Evolutionary conservation across 169 alveolate genomes (phyloP), one percentile per base, ranked within the genome.

Genomic region (Theileria parva): DNA sequence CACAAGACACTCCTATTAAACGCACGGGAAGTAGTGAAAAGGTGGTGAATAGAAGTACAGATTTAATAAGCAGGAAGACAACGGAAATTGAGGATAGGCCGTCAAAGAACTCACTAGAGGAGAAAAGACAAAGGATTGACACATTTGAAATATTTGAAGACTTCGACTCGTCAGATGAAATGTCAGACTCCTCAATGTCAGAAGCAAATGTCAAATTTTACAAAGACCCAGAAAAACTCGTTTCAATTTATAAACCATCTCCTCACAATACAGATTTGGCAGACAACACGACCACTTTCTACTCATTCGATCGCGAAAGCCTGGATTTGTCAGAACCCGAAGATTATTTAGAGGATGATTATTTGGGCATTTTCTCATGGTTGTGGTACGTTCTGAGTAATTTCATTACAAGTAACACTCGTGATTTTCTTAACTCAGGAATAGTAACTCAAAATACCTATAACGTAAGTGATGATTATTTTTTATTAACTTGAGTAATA

Each of bases 331-430:
- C n/a, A 61, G 69, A 34, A 19, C 4, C 21, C 5, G 27, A 21
- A 55, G 64, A 21, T 8, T 55, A 6, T 15, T 5, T 11, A 55
- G 64, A 55, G 12, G 50, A 61, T 11, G 72, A 74, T 19, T 30
- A 72, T 57, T 60, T 80, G 61, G 74, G 77, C 32, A n/a, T 65
- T 13, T 80, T 80, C 30, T 80, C 88, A 17, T 59, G 63, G 11
- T 55, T 80, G 25, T 80, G 88, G 88, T 80, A 80, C 64, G 63
- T 78, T 53, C 77, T 80, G 64, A 80, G 88, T 67, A 80, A 77
- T 48, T 59, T 74, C 66, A 25, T 80, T 19, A 80, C 88, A 27
- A 28, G 34, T 27, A 57, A 15, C 17, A 80, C 88, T 2, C 64
- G 78, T 9, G 83, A 72, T 60, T 80, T 61, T 15, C 64, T 80